Evolutionary conservation across 2,329 filamentous ascomycete species (phyloP), one percentile per base, ranked within the genome.

Genomic region (Sporothrix inflata): DNA sequence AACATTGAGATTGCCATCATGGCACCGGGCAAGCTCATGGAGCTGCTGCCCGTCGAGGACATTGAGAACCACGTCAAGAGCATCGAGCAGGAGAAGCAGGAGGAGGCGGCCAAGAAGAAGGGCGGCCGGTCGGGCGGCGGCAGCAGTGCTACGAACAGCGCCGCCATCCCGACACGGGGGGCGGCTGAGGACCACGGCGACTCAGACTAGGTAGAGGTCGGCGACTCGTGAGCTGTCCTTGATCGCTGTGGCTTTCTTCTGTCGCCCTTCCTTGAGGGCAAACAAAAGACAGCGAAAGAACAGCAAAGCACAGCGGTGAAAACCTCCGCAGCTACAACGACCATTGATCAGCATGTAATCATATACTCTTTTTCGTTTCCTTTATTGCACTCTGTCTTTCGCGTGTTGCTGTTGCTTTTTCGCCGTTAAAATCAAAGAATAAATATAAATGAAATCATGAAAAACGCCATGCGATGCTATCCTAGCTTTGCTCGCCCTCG

Each of bases 1-100:
- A 99, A 99, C 84, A 99, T 99, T 79, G 96, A 99, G 85, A 98
- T 99, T 79, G 96, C 97, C 73, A 91, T 99, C 80, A 98, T 98
- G 94, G 93, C 94, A 8, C 94, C 96, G 7, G 94, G 94, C 69
- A 94, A 97, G 86, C 83, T 88, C 19, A 89, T 99, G 75, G 94
- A 98, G 86, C 94, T 97, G 90, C 88, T 99, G 77, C 93, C 94
- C 2, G 92, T 95, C 42, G 95, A 98, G 82, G 93, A 97, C 79
- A 99, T 99, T 79, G 96, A 99, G 86, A 89, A 89, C 77, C 98
- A 97, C 80, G 97, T 99, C 80, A 98, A 98, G 90, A 96, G 90
- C 83, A 99, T 99, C 82, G 97, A 99, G 86, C 92, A 94, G 79
- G 97, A 99, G 88, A 99, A 99, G 89, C 94, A 97, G 81, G 96